Conservation (phyloP, 768 basidiomycete species). For the Pleurotus cornucopiae region DNA sequence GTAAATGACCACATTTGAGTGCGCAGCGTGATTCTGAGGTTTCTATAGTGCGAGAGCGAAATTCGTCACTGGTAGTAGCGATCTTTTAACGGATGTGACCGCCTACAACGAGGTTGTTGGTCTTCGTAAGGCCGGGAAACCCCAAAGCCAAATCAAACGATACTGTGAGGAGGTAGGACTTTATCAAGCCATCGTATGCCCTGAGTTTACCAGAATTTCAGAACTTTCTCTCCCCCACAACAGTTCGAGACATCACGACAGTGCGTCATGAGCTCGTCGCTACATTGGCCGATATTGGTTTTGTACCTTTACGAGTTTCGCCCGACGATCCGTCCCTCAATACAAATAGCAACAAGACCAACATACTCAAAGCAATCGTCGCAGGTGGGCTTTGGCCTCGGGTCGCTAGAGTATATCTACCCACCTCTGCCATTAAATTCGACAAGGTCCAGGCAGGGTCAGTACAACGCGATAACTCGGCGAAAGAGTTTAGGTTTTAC, state of each 20-base stretch:
- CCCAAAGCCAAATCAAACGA: constrained; percentile 36
- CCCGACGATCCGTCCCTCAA: constrained; percentile 54
- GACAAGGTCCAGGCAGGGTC: constrained; percentile 83
- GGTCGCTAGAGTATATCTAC: constrained; percentile 73
- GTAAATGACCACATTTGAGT: constrained; percentile 13
- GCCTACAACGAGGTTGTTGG: constrained; percentile 66
- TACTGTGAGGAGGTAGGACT: constrained; percentile 70
- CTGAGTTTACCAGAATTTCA: constrained; percentile 19
- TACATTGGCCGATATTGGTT: constrained; percentile 66
- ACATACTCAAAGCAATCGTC: constrained; percentile 80
- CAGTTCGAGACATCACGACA: constrained; percentile 73
- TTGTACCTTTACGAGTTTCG: constrained; percentile 46
- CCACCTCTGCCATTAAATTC: constrained; percentile 71
- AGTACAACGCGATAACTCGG: constrained; percentile 78
- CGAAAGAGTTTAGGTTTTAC: constrained; percentile 79
- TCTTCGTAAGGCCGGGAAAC: constrained; percentile 46
- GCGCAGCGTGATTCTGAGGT: no score
- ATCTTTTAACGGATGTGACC: constrained; percentile 76
- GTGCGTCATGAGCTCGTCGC: constrained; percentile 76
- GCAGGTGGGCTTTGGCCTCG: constrained; percentile 87
- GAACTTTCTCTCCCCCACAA: constrained; percentile 79
- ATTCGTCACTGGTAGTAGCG: constrained; percentile 72
- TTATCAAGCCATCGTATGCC: not conserved
- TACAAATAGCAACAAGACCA: constrained; percentile 57
- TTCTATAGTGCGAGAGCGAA: constrained; percentile 58